A percentile compares a stretch with the other conserved stretches of the same genome.
Conservation (phyloP, 2,329 filamentous ascomycete species). For the Ophiostoma sp. region DNA sequence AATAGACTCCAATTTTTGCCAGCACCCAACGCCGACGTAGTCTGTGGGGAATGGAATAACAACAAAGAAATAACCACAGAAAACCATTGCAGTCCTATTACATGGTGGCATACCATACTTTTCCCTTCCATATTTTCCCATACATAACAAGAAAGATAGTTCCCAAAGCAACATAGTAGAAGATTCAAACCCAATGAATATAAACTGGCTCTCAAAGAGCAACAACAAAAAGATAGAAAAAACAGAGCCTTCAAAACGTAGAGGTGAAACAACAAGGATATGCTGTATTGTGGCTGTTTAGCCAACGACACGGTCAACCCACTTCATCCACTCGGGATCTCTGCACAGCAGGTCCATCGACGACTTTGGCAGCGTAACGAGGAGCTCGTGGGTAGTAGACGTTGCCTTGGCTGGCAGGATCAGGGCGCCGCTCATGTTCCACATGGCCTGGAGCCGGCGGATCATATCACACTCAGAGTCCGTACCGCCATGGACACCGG, state of each 20-base stretch:
- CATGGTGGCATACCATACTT: not conserved
- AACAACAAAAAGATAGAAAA: not conserved
- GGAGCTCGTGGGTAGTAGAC: conserved; percentile 35
- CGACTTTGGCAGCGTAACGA: conserved; percentile 37
- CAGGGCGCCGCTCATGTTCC: conserved; percentile 38
- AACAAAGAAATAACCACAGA: not conserved
- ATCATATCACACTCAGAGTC: conserved; percentile 35
- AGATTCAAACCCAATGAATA: no score
- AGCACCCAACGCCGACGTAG: not conserved
- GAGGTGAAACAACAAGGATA: not conserved
- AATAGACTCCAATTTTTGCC: not conserved
- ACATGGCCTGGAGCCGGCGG: conserved; percentile 36
- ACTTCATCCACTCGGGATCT: conserved; percentile 35
- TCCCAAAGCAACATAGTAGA: not conserved
- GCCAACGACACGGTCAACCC: conserved; percentile 33
- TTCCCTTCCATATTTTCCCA: not conserved
- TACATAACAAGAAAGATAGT: no score
- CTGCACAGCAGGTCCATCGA: conserved; percentile 36
- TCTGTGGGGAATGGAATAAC: not conserved
- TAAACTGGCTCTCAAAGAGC: not conserved
- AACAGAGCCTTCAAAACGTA: not conserved
- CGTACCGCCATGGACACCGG: conserved; percentile 29
- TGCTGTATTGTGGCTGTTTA: not conserved
- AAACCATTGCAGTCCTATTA: not conserved
- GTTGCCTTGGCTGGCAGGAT: conserved; percentile 37